Conservation (phyloP, 2,329 filamentous ascomycete species). For the Trichoderma sp. region DNA sequence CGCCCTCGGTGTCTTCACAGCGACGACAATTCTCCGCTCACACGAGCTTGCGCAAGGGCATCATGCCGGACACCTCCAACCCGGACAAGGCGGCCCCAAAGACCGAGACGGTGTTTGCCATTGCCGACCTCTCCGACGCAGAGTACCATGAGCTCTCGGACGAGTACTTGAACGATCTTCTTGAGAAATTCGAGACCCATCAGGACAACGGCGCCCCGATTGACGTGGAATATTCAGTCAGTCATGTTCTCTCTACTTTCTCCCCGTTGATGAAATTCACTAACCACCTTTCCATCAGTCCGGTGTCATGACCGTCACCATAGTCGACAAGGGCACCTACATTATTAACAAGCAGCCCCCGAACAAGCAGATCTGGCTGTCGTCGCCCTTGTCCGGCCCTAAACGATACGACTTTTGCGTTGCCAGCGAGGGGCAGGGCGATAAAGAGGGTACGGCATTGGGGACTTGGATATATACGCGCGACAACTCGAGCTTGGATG, state of each 20-base stretch:
- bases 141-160: slow-evolving; percentile 79
- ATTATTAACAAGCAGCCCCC: slow-evolving; percentile 98
- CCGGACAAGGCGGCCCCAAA: slow-evolving; percentile 44
- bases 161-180: slow-evolving; percentile 61
- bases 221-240: slow-evolving; percentile 85
- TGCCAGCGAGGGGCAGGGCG: slow-evolving; percentile 61
- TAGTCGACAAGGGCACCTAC: slow-evolving; percentile 72
- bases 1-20: slow-evolving; percentile 10
- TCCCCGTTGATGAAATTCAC: not conserved
- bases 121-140: slow-evolving; percentile 63
- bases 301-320: slow-evolving; percentile 76
- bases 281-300: slow-evolving; percentile 50
- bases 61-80: slow-evolving; percentile 58
- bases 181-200: slow-evolving; percentile 64
- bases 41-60: slow-evolving; percentile 41
- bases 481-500: slow-evolving; percentile 72
- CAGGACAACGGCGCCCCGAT: slow-evolving; percentile 72
- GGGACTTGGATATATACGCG: slow-evolving; percentile 87
- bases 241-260: slow-evolving; percentile 27
- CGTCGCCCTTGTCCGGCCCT: slow-evolving; percentile 83
- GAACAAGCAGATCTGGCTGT: slow-evolving; percentile 97
- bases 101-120: slow-evolving; percentile 40
- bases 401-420: slow-evolving; percentile 93
- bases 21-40: slow-evolving; percentile 34
- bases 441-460: slow-evolving; percentile 71